Evolutionary conservation across 1,139 yeast species (phyloP), one percentile per base, ranked within the genome.

Genomic region (Lodderomyces jiufengensis): DNA sequence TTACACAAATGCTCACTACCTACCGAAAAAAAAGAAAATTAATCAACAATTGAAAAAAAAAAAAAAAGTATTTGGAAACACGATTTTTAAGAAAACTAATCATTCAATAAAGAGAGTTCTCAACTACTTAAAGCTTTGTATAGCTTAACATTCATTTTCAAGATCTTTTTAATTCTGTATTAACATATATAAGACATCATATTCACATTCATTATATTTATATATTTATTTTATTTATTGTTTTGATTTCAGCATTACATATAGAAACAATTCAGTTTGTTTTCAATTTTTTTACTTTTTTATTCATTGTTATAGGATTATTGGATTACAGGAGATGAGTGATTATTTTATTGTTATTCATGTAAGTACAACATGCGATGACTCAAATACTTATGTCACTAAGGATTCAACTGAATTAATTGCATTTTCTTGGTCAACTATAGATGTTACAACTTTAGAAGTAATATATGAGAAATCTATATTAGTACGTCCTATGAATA

Each of bases 291-390:
- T n/a, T n/a, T n/a, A n/a, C n/a, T n/a, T n/a, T n/a, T n/a, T n/a
- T n/a, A n/a, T n/a, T n/a, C n/a, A n/a, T n/a, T n/a, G n/a, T n/a
- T n/a, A n/a, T n/a, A n/a, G n/a, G n/a, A n/a, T n/a, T n/a, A n/a
- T n/a, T n/a, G n/a, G n/a, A n/a, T n/a, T n/a, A n/a, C n/a, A n/a
- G 20, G 20, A 14, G 8, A 77, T 78, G 82, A 63, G 74, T 49
- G 84, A 78, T 52, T 63, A 73, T 30, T 81, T 76, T 53, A 76
- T 83, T 47, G 81, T 80, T 38, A 62, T 80, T 29, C 80, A 80
- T 44, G 57, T 80, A 31, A 72, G 80, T 40, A 77, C 86, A 25
- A 83, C 90, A 12, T 77, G 84, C 47, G 88, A 81, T 51, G 88
- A 81, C 39, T 70, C 76, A 35, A 70, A 76, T 24, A 66, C 72